Evolutionary conservation across 805 yeast species (phyloP), one percentile per base, ranked within the genome.

Genomic region (Wickerhamiella spandovensis): DNA sequence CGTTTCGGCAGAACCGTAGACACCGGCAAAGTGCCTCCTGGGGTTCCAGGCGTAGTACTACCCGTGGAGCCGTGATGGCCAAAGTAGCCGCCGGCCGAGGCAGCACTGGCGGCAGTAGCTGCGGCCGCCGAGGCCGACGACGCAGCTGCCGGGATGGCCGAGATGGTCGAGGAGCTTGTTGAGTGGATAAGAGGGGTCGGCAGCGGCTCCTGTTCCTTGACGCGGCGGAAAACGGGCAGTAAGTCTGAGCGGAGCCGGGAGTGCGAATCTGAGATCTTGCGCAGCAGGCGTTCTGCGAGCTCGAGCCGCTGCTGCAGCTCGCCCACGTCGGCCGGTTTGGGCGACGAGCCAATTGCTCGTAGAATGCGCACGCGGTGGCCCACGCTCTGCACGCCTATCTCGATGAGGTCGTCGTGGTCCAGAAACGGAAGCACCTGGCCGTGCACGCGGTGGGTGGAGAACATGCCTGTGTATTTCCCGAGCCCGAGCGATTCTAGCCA

Each of bases 401-500:
- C 95, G 53, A 72, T 70, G 43, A 89, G 74, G 61, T 87, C 92
- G 8, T 75, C 77, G 12, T 84, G 76, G 30, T 78, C 77, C 47
- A 89, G 68, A 53, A 77, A 80, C 1, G 85, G 79, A 48, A 90
- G 67, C 3, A 84, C 72, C 28, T 82, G 76, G 1, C 95, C 95
- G 3, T 82, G 78, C 47, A 85, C 76, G 56, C 79, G 79, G 64
- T 85, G 76, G 2, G 70, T 72, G 23, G 71, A 66, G 60, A 82
- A 80, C 23, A 13, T 13, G 22, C 48, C 43, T 3, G 58, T 35
- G 48, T 64, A 64, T 24, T 44, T 44, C 42, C 43, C 47, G 15
- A 48, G 25, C 5, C 47, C 47, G 6, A 48, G 18, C 13, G 30
- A 17, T 10, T 18, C 23, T 24, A 48, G 47, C 50, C 50, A 48